These are phyloP conservation scores for Austroboletus festivus DNA, from an alignment of 768 basidiomycete species.

Conservation along the genomic window DNA sequence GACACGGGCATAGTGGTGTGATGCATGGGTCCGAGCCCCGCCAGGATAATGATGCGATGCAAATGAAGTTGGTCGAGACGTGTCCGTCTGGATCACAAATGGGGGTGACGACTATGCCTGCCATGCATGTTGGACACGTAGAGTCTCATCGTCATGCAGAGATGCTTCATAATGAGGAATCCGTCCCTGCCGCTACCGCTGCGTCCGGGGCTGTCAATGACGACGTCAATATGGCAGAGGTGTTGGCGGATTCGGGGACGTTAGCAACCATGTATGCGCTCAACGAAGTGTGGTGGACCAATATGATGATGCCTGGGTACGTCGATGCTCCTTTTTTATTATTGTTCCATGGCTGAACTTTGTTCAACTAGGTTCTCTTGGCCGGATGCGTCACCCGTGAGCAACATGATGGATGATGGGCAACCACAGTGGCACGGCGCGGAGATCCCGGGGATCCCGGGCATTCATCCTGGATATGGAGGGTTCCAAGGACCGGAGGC, in stretches of 20 bases:
- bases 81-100: neutral
- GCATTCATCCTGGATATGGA: slow-evolving; percentile 18
- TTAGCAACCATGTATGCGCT: slow-evolving; percentile 72
- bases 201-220: neutral
- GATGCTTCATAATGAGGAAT: neutral
- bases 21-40: slow-evolving; percentile 12
- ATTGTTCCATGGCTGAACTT: neutral
- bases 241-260: slow-evolving; percentile 46
- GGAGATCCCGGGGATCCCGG: slow-evolving; percentile 14
- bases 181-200: too few species aligned
- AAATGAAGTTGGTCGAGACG: slow-evolving; percentile 18
- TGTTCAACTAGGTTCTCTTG: slow-evolving; percentile 28
- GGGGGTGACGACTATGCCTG: neutral
- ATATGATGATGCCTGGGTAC: slow-evolving; percentile 82
- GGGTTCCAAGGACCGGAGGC: slow-evolving; percentile 16
- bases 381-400: slow-evolving; percentile 29
- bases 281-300: slow-evolving; percentile 71
- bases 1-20: neutral
- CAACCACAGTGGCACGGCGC: neutral
- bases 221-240: slow-evolving; percentile 26
- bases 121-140: too few species aligned
- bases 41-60: slow-evolving; percentile 31
- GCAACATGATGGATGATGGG: slow-evolving; percentile 16
- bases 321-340: neutral
- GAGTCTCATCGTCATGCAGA: neutral